Evolutionary conservation across 73 alveolate genomes (phyloP), one percentile per base, ranked within the genome.

Genomic region (Paramecium sonneborni): DNA sequence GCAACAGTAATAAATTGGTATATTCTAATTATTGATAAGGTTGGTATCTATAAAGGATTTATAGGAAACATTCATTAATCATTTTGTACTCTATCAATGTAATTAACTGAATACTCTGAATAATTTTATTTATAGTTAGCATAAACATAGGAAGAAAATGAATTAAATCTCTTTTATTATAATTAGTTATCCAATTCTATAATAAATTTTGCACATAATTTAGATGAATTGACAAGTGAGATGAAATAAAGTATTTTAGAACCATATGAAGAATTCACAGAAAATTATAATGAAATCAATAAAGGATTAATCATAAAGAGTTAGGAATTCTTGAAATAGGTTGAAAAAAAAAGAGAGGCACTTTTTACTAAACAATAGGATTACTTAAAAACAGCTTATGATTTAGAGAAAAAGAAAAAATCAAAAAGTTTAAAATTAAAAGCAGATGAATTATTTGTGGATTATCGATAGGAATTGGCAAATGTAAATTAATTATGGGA

Each of bases 381-480:
- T 4, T 74, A 74, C 34, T 32, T 74, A 11, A 74, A 35, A 38
- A 74, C 87, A 34, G 39, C 87, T 4, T 74, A 74, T 74, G 87
- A 74, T 1, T 34, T 74, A 12, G 87, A 74, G 20, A 74, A 74
- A 18, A 74, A 35, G 35, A 74, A 74, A 67, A 74, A 74, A 4
- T 74, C 87, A 4, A 74, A 28, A 74, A 14, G 18, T 15, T 21
- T 74, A 7, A 12, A 74, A 37, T 35, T 15, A 12, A 74, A 74
- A 18, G 87, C 87, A 9, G 87, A 74, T n/a, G 87, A 74, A 7
- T 74, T 74, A 74, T 74, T 74, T 74, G 58, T 74, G 0, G 87
- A 74, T 74, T 74, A 74, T n/a, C 11, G 87, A 32, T 38, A 74
- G 26, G 87, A 74, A 74, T 74, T 74, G 34, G 20, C 87, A n/a